Evolutionary conservation across 1,284 basidiomycete species (phyloP), one percentile per base, ranked within the genome.

Genomic region (Taiwanofungus camphoratus): DNA sequence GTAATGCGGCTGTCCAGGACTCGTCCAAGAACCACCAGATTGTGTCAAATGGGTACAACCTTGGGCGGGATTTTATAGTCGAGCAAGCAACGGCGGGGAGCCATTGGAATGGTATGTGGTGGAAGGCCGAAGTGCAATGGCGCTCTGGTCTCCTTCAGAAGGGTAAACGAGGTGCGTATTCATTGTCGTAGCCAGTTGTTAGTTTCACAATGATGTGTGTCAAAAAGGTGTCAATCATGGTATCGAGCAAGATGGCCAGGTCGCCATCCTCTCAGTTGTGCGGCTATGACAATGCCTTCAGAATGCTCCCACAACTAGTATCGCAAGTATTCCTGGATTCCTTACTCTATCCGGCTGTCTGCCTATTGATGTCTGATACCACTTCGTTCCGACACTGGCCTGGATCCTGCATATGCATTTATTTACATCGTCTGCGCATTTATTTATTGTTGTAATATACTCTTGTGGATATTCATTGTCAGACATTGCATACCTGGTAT

Each of bases 51-150:
- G 87, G 87, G 4, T 90, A 87, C 55, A 88, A 90, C 53, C 65
- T 83, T 36, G 85, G 87, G 9, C 77, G 87, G 15, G 82, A 90
- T 61, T 78, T 71, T 64, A 66, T 90, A 41, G 83, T 89, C 18
- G 68, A 73, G 31, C 74, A 69, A 9, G 85, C 87, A n/a, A 56
- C 73, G 18, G 58, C 68, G 6, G 81, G 78, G n/a, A 74, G 73
- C 39, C 68, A 69, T 23, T 81, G 76, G 75, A 72, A 73, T 27
- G 73, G 76, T 8, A 71, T 73, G 51, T 77, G 72, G 68, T 89
- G 87, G 86, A 65, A 69, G 49, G 83, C 85, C 1, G 76, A 84
- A 2, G 71, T 90, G 2, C 80, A 83, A 56, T 89, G 82, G 82
- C 70, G 73, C 20, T 70, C 71, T 29, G 84, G 77, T 24, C 68